phyloP scores from a whole-genome alignment of 441 rosid genomes.

The Capsella rubella region DNA sequence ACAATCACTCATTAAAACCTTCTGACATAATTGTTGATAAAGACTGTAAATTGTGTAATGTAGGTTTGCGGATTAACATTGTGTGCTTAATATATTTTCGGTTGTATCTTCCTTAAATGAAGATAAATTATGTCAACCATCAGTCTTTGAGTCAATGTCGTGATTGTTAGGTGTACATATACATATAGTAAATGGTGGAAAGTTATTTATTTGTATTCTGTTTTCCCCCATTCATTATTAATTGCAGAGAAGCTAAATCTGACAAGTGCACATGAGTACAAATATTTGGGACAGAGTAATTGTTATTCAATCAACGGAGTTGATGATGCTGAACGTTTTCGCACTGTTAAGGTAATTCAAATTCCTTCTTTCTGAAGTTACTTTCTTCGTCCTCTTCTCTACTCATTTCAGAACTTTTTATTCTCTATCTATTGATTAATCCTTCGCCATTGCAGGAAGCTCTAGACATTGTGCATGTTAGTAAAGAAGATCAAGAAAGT shows the following conservation, averaged over 20 bases:
- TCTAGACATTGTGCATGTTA: conserved; percentile 91
- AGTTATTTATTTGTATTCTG: conserved; percentile 21
- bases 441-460: conserved; percentile 76
- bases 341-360: conserved; percentile 71
- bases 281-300: conserved; percentile 88
- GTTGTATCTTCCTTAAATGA: conserved; percentile 24
- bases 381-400: conserved; percentile 25
- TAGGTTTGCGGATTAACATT: conserved; percentile 20
- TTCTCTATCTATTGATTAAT: neutral
- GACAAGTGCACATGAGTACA: conserved; percentile 78
- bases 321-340: conserved; percentile 83
- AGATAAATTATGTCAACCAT: conserved; percentile 16
- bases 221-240: conserved; percentile 28
- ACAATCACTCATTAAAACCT: neutral
- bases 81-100: conserved; percentile 11
- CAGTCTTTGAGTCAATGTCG: conserved; percentile 9
- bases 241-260: conserved; percentile 83
- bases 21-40: neutral
- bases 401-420: conserved; percentile 21
- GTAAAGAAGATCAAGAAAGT: conserved; percentile 97
- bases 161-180: conserved; percentile 10
- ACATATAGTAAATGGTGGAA: conserved; percentile 8
- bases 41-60: conserved; percentile 11
- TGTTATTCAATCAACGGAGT: conserved; percentile 84
- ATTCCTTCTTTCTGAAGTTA: conserved; percentile 1